Conservation (phyloP, 2,329 filamentous ascomycete genomes). For the Xylariaceae sp. region DNA sequence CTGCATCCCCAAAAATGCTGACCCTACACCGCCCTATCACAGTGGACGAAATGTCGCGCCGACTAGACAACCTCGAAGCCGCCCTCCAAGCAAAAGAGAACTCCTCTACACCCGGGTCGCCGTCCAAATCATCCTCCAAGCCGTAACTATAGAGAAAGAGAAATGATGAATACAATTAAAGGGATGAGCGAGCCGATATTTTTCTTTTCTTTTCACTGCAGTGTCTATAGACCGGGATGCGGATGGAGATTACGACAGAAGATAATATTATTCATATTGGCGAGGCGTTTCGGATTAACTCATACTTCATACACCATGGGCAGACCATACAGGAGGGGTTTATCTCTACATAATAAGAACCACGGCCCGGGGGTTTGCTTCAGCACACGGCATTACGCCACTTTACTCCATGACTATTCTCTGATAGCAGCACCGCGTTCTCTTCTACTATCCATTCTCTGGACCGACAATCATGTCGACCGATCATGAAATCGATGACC, state of each 20-base stretch:
- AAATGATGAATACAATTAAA: no score
- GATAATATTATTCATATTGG: conserved; percentile 15
- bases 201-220: no score
- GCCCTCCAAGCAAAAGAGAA: conserved; percentile 58
- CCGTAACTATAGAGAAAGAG: no score
- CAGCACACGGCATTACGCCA: conserved; percentile 5
- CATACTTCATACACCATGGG: conserved; percentile 6
- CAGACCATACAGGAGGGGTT: conserved; percentile 8
- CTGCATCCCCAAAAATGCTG: conserved; percentile 1
- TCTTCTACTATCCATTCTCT: conserved; percentile 13
- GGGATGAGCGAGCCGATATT: no score
- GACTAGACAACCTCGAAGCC: conserved; percentile 78
- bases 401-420: conserved; percentile 12
- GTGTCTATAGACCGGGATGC: no score
- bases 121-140: conserved; percentile 38
- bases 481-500: conserved; percentile 9
- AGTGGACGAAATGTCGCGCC: conserved; percentile 94
- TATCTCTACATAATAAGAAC: no score
- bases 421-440: no score
- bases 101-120: conserved; percentile 30
- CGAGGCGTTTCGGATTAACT: conserved; percentile 22
- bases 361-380: no score
- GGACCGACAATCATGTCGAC: conserved; percentile 2
- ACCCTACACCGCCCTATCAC: conserved; percentile 3
- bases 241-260: no score